A percentile compares a stretch with the other conserved stretches of the same genome.
These are phyloP conservation scores for Mrakia gelida DNA, from an alignment of 768 basidiomycete genomes.

Conservation along the genomic window DNA sequence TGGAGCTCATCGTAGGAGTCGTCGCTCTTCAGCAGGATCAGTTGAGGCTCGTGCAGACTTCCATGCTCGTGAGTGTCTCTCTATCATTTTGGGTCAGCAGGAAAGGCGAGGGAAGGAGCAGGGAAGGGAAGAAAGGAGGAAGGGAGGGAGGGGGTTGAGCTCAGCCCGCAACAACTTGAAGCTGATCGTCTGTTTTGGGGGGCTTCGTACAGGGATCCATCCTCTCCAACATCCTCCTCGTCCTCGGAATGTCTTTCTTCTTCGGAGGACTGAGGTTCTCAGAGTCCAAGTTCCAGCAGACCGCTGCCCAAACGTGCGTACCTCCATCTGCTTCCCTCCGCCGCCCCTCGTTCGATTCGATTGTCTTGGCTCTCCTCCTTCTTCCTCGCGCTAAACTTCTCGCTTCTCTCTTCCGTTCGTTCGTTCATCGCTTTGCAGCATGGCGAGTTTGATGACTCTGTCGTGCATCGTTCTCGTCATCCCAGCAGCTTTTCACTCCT, in stretches of 20 bases:
- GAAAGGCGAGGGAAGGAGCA: too few relatives aligned
- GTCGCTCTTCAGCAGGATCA: constrained; percentile 27
- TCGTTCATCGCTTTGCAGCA: background rate
- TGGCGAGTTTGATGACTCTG: constrained; percentile 68
- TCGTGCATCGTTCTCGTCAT: constrained; percentile 85
- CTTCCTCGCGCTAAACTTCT: too few relatives aligned
- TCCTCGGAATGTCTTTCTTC: constrained; percentile 32
- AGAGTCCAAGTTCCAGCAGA: constrained; percentile 72
- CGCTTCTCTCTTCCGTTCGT: background rate
- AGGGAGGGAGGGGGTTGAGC: background rate
- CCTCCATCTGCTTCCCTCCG: constrained; percentile 21
- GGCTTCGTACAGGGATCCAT: constrained; percentile 11
- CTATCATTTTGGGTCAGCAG: too few relatives aligned
- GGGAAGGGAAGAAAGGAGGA: background rate
- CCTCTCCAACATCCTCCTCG: constrained; percentile 31
- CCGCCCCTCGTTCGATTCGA: background rate
- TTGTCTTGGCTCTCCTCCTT: too few relatives aligned
- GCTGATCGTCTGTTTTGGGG: background rate
- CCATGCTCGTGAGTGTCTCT: constrained; percentile 52
- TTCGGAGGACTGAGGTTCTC: constrained; percentile 54
- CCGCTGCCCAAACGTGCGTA: constrained; percentile 80
- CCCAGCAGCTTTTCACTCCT: constrained; percentile 69
- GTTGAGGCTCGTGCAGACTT: constrained; percentile 27
- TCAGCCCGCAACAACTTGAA: background rate
- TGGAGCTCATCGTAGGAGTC: constrained; percentile 59